These are phyloP conservation scores for Inonotus hispidus DNA, from an alignment of 1,284 basidiomycete species.

Conservation along the genomic window DNA sequence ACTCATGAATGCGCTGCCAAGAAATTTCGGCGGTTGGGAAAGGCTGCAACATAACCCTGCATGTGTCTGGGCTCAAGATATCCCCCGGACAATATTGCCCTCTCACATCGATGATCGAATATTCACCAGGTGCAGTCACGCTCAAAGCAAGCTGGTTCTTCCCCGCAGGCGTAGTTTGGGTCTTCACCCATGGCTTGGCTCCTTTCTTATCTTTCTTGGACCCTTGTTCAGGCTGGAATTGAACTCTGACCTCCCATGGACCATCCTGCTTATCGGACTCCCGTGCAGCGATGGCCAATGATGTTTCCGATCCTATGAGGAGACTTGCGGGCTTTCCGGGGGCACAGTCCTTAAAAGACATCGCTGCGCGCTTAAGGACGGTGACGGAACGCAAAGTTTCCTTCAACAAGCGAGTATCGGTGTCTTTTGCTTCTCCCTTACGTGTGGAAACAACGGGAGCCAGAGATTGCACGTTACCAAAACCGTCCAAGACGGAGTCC, in stretches of 20 bases:
- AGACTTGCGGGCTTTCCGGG: conserved; percentile 70
- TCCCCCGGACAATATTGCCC: conserved; percentile 79
- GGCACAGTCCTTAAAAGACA: conserved; percentile 72
- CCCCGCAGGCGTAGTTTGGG: conserved; percentile 44
- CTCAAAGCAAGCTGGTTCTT: conserved; percentile 46
- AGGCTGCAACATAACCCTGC: conserved; percentile 70
- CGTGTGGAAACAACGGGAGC: conserved; percentile 5
- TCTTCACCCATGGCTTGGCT: conserved; percentile 57
- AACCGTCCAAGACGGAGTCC: conserved; percentile 68
- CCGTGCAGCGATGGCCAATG: conserved; percentile 45
- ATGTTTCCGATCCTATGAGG: conserved; percentile 62
- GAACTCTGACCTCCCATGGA: conserved; percentile 61
- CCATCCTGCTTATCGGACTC: conserved; percentile 54
- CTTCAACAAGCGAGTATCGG: conserved; percentile 19
- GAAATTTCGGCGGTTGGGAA: conserved; percentile 78
- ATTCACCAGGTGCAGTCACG: conserved; percentile 71
- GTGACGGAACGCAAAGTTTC: conserved; percentile 57
- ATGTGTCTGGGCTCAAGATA: conserved; percentile 75
- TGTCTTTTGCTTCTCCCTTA: conserved; percentile 23
- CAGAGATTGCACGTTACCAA: conserved; percentile 51
- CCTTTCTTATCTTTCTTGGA: conserved; percentile 33
- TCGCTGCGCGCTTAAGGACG: conserved; percentile 71
- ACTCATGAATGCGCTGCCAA: conserved; percentile 90
- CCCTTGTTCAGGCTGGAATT: conserved; percentile 47
- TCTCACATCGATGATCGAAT: conserved; percentile 66